Evolutionary conservation across 345 rosid species (phyloP).

Genomic region (Eucalyptus marginata): DNA sequence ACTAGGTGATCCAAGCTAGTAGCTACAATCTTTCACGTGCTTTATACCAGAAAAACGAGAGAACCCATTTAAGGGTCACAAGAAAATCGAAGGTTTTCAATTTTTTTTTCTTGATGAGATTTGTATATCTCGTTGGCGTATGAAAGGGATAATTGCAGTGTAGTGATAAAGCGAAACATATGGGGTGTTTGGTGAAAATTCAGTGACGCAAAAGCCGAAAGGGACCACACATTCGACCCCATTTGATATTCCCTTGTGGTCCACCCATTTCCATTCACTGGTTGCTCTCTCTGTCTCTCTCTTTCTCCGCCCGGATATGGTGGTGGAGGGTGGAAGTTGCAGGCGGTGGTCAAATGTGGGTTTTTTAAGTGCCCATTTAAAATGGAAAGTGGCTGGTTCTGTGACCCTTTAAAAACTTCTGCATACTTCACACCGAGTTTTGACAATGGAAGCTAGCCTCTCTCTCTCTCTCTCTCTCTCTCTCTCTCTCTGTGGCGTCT

Average conservation of each 20-base stretch:
- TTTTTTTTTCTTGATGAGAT: neutral
- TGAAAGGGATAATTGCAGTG: neutral
- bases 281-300: neutral
- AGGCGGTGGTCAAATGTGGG: neutral
- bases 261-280: neutral
- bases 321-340: neutral
- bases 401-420: neutral
- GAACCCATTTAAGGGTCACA: neutral
- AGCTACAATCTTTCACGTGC: neutral
- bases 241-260: neutral
- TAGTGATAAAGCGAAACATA: neutral
- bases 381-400: neutral
- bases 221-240: neutral
- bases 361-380: neutral
- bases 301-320: neutral
- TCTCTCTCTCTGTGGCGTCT: neutral
- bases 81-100: neutral
- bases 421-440: neutral
- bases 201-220: neutral
- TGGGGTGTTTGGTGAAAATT: neutral
- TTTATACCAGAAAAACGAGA: neutral
- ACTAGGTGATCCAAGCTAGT: neutral
- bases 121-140: neutral
- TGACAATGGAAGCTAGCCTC: neutral
- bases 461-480: neutral